These are phyloP conservation scores for Bryum argenteum DNA, from an alignment of 225 moss, liverwort and hornwort genomes.

Conservation along the genomic window DNA sequence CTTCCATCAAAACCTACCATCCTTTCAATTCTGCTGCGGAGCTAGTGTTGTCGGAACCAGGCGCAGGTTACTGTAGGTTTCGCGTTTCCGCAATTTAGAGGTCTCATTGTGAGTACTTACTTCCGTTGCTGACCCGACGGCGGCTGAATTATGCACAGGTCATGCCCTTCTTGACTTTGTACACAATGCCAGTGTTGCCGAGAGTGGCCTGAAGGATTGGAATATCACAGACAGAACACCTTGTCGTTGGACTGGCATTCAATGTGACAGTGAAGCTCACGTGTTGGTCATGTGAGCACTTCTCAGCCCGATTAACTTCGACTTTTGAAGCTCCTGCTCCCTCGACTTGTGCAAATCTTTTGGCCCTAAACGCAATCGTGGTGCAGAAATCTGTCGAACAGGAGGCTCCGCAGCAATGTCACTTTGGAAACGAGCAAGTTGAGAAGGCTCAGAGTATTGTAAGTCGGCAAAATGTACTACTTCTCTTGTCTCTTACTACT, in stretches of 20 bases:
- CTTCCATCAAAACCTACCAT: background rate
- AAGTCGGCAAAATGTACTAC: slow-evolving; percentile 30
- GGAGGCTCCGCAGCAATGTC: slow-evolving; percentile 43
- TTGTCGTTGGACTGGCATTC: slow-evolving; percentile 60
- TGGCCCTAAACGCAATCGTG: slow-evolving; percentile 3
- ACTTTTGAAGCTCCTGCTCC: background rate
- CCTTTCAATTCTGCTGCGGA: slow-evolving; percentile 8
- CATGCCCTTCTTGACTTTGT: slow-evolving; percentile 54
- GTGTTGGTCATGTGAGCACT: slow-evolving; percentile 51
- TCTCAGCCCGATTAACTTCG: slow-evolving; percentile 6
- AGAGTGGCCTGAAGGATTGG: slow-evolving; percentile 46
- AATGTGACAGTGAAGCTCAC: slow-evolving; percentile 41
- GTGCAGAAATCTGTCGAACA: slow-evolving; percentile 54
- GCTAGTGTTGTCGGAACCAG: slow-evolving; percentile 5
- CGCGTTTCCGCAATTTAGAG: background rate
- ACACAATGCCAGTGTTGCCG: slow-evolving; percentile 28
- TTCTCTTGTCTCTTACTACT: background rate
- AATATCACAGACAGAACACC: slow-evolving; percentile 47
- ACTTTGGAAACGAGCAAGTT: slow-evolving; percentile 49
- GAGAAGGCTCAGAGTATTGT: slow-evolving; percentile 49
- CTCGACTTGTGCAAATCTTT: background rate
- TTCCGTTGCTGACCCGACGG: slow-evolving; percentile 1
- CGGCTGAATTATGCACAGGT: slow-evolving; percentile 39
- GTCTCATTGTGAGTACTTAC: slow-evolving; percentile 5
- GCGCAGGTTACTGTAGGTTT: slow-evolving; percentile 16